Percentiles rank a stretch among this genome's conserved stretches.
Evolutionary conservation across 1,284 basidiomycete species (phyloP).

Genomic region (Vanrija humicola): DNA sequence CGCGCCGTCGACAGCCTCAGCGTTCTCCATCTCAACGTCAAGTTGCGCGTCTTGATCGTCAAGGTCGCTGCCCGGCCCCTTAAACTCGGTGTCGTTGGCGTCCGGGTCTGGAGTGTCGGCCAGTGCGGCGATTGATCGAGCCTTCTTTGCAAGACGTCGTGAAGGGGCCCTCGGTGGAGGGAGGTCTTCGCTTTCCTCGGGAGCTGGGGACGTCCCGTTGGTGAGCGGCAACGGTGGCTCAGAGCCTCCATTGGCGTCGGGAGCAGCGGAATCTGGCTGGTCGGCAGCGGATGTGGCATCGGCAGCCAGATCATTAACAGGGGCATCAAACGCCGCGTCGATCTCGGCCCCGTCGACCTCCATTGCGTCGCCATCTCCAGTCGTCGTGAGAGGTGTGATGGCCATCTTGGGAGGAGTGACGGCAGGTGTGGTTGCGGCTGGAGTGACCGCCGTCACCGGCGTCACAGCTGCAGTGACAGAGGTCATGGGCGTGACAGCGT

Average conservation of each 20-base stretch:
- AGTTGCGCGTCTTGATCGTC: conserved; percentile 44
- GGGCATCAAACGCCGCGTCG: no score
- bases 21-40: conserved; percentile 50
- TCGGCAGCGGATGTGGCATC: background rate
- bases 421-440: no score
- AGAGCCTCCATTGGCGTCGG: background rate
- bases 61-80: conserved; percentile 20
- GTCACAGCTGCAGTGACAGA: background rate
- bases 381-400: no score
- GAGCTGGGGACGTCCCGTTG: background rate
- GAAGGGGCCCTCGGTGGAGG: conserved; percentile 10
- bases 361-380: no score
- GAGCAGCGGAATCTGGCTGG: no score
- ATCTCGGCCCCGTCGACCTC: no score
- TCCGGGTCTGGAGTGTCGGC: conserved; percentile 37
- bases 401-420: no score
- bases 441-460: background rate
- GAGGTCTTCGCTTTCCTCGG: background rate
- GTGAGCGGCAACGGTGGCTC: background rate
- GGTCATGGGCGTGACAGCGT: background rate
- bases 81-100: conserved; percentile 46
- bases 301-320: no score
- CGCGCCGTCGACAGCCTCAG: conserved; percentile 43
- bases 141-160: conserved; percentile 21
- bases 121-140: conserved; percentile 14